Evolutionary conservation across 305 asterid species (phyloP).

Genomic region (Fraxinus sp.): DNA sequence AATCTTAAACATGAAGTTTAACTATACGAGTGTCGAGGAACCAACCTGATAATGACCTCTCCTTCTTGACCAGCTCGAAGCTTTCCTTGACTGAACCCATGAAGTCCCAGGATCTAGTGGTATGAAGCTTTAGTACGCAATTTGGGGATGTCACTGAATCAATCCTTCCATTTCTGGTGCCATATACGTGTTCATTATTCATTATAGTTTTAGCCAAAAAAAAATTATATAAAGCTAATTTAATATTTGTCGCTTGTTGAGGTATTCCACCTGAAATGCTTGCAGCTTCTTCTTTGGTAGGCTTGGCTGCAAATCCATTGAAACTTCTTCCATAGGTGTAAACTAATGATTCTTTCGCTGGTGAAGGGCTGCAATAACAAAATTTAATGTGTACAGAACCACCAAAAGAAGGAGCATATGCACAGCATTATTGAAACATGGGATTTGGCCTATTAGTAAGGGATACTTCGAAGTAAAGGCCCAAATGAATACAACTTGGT

Average conservation of each 20-base stretch:
- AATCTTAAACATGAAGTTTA: no score
- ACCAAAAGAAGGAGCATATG: no score
- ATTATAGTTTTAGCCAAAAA: no score
- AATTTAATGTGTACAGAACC: no score
- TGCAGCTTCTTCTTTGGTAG: constrained; percentile 34
- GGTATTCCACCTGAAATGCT: constrained; percentile 28
- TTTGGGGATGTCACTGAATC: constrained; percentile 43
- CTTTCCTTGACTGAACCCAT: no score
- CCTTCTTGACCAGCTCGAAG: constrained; percentile 24
- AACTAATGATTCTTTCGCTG: constrained; percentile 39
- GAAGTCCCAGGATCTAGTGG: constrained; percentile 62
- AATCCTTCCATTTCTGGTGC: constrained; percentile 47
- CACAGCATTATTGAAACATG: no score
- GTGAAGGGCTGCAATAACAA: constrained; percentile 32
- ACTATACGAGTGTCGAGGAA: constrained; percentile 34
- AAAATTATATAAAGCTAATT: no score
- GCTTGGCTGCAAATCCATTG: constrained; percentile 55
- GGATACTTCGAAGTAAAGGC: no score
- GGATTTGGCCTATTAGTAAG: no score
- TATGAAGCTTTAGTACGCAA: constrained; percentile 33
- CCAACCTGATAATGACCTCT: constrained; percentile 43
- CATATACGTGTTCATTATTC: no score
- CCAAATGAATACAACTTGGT: no score
- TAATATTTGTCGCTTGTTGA: no score
- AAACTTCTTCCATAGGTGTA: constrained; percentile 49